Evolutionary conservation across 139 green algal genomes (phyloP), one percentile per base, ranked within the genome.

Genomic region (Coccomyxa sp.): DNA sequence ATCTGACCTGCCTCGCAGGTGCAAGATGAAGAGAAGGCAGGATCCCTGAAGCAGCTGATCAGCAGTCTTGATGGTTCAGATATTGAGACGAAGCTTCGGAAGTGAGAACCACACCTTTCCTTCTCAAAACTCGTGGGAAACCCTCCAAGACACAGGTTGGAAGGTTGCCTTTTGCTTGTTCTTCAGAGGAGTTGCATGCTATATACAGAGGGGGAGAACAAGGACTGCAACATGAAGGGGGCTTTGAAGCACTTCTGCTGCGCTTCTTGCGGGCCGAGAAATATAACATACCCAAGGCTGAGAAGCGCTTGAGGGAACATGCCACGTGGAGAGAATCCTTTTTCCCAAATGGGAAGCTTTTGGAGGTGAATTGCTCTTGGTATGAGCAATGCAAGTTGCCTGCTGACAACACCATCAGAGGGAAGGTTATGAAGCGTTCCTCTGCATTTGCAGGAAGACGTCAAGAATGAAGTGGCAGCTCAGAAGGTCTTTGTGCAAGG

Each of bases 401-500:
- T 71, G 21, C 63, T 71, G 63, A 21, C 21, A 21, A 28, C 63
- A 51, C 38, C 7, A 51, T 51, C 38, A 11, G 7, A 3, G 38
- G 38, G 38, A 51, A 51, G 38, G 38, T 51, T 51, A 51, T 51
- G 38, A 71, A 25, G 63, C 63, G 1, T 71, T 21, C 63, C 63
- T 3, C 38, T 51, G 38, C 38, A 75, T 58, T 25, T 80, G 81
- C 85, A 88, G 81, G 81, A 81, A 13, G 76, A 85, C 13, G 86
- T 92, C 15, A 21, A 10, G 4, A 86, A 87, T n/a, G 84, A 88
- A 30, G 79, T 92, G 51, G 88, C 83, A 12, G 88, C 84, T 0
- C 18, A 85, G 58, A 92, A 90, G 68, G 85, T 90, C 0, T 89
- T 90, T 32, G 66, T 92, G 80, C 89, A 92, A 78, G 76, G 76